Percentiles rank a stretch among this genome's conserved stretches.
phyloP scores from a whole-genome alignment of 306 rosid species.

The Senna siamea region DNA sequence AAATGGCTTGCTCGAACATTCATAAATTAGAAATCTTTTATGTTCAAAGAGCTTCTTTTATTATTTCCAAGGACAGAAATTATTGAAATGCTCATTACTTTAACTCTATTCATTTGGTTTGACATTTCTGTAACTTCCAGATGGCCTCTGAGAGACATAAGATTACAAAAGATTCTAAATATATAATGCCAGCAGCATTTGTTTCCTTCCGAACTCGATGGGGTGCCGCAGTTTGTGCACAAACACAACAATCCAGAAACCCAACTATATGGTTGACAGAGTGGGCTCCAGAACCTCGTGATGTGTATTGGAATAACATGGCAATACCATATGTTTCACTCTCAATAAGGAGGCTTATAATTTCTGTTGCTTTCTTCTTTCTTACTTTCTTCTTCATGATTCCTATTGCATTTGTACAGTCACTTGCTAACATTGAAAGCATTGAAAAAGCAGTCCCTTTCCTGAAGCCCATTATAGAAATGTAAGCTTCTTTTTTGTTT shows the following conservation, averaged over 20 bases:
- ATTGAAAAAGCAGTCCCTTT: constrained; percentile 86
- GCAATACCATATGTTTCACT: constrained; percentile 94
- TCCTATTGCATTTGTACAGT: constrained; percentile 94
- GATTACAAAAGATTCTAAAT: constrained; percentile 59
- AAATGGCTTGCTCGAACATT: not conserved
- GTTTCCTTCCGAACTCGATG: constrained; percentile 92
- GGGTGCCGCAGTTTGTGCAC: constrained; percentile 98
- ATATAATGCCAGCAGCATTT: constrained; percentile 84
- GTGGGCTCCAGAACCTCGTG: constrained; percentile 99
- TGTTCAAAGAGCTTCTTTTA: constrained; percentile 24
- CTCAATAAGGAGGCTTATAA: constrained; percentile 79
- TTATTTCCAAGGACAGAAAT: constrained; percentile 10
- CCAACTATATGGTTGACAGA: constrained; percentile 94
- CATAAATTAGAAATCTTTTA: not conserved
- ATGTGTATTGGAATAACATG: constrained; percentile 90
- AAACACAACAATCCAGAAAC: constrained; percentile 88
- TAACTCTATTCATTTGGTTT: not conserved
- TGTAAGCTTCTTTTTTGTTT: constrained; percentile 58
- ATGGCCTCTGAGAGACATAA: constrained; percentile 68
- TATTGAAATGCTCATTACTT: constrained; percentile 20
- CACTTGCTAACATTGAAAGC: constrained; percentile 92
- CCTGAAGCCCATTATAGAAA: constrained; percentile 71
- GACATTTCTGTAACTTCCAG: constrained; percentile 49
- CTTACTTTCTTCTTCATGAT: constrained; percentile 98
- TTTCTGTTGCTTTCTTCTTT: constrained; percentile 94